A percentile compares a stretch with the other conserved stretches of the same genome.
These are phyloP conservation scores for Colletotrichum sp. DNA, from an alignment of 2,329 filamentous ascomycete species.

Conservation along the genomic window DNA sequence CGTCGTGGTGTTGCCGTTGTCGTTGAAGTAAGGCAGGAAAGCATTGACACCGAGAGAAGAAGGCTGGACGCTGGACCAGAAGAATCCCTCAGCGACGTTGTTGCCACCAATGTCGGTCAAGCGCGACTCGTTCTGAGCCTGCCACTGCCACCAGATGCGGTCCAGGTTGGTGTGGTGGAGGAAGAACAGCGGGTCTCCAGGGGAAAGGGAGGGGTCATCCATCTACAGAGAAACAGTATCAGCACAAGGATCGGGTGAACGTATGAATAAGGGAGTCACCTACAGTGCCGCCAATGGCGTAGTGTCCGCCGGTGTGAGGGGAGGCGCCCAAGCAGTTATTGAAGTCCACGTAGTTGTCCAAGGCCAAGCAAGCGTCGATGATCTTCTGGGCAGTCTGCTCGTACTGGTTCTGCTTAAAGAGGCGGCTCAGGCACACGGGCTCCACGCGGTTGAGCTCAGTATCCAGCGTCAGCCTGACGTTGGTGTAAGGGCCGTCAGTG, in stretches of 20 bases:
- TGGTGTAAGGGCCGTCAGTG: constrained; percentile 27
- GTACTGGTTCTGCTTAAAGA: constrained; percentile 6
- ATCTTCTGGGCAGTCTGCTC: neutral
- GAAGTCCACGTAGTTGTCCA: constrained; percentile 2
- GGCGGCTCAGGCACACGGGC: neutral
- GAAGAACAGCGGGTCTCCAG: constrained; percentile 6
- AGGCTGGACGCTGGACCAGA: neutral
- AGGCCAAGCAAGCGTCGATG: neutral
- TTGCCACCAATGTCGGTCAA: constrained; percentile 2
- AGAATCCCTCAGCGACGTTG: neutral
- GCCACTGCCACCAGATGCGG: constrained; percentile 8
- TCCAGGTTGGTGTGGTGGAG: constrained; percentile 10
- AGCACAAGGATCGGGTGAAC: neutral
- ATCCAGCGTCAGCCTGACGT: neutral
- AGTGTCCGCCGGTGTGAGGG: constrained; percentile 1
- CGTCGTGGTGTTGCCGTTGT: constrained; percentile 4
- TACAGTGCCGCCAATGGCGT: constrained; percentile 10
- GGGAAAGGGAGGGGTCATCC: constrained; percentile 8
- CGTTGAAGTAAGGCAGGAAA: constrained; percentile 8
- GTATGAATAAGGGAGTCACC: neutral
- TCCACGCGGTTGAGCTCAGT: neutral
- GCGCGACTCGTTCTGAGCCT: constrained; percentile 16
- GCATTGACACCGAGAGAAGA: neutral
- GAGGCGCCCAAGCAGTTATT: constrained; percentile 3
- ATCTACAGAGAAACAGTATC: neutral